Evolutionary conservation across 768 basidiomycete species (phyloP), one percentile per base, ranked within the genome.

Genomic region (Leucocoprinus birnbaumii): DNA sequence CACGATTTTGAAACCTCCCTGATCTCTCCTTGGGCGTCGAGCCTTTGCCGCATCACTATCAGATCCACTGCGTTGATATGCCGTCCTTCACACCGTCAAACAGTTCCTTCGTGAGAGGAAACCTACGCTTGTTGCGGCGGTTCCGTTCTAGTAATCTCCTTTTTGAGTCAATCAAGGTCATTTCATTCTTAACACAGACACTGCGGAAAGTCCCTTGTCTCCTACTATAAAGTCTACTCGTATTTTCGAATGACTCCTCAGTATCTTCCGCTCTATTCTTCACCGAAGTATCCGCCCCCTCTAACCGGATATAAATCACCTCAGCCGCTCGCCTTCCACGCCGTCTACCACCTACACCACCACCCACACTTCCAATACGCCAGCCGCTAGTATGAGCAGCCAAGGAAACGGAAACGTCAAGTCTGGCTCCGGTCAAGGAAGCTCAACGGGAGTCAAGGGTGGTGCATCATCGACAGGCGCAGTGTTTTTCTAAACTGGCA

Each of bases 401-500:
- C 68, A 72, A 67, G 65, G 72, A 58, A 72, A 69, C 48, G 69
- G 72, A 47, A 66, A 69, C 54, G 69, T 68, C 56, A 72, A 71
- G 61, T 62, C 62, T 50, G 59, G 61, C 57, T 60, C 57, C 62
- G 61, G 45, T 34, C 55, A 63, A 57, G 68, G 71, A 41, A 71
- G 74, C 38, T 65, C 71, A 50, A 72, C 72, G 21, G 73, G 75
- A 11, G 76, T 85, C 53, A 76, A 76, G 53, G 76, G 76, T 14
- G 74, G 74, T 43, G 83, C 83, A 42, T 73, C 77, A 38, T 66
- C 74, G 16, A 76, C 72, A 25, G 83, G 78, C 42, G 74, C 84
- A 46, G 77, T 82, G 34, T 84, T 86, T 72, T 86, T 86, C 72
- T 86, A 66, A 74, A 25, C 21, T 25, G 37, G 8, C 34, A 16